phyloP scores from a whole-genome alignment of 129 eudicot species.

The Helichrysum umbraculigerum region DNA sequence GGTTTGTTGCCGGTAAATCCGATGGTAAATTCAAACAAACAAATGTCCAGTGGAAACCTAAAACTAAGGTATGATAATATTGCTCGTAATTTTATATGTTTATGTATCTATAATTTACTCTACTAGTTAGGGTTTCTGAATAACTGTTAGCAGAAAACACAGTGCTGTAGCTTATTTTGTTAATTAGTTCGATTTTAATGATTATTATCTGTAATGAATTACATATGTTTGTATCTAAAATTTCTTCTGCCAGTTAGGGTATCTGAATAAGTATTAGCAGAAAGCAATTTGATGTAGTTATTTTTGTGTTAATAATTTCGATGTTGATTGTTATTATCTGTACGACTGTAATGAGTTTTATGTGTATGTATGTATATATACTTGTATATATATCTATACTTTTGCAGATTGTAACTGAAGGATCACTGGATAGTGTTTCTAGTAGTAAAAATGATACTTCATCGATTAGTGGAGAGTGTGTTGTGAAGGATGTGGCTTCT shows the following conservation, averaged over 20 bases:
- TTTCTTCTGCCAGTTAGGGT: too few relatives aligned
- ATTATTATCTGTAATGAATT: not conserved
- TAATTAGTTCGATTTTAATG: not conserved
- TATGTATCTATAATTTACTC: too few relatives aligned
- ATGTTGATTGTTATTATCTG: not conserved
- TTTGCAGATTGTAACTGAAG: slow-evolving; percentile 30
- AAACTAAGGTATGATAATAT: slow-evolving; percentile 11
- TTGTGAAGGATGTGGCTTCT: slow-evolving; percentile 12
- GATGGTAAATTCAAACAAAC: slow-evolving; percentile 8
- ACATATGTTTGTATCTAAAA: not conserved
- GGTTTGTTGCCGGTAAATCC: not conserved
- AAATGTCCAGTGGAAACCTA: not conserved
- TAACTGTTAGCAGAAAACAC: not conserved
- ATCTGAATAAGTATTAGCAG: too few relatives aligned
- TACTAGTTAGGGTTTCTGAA: not conserved
- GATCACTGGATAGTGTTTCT: slow-evolving; percentile 17
- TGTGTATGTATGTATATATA: not conserved
- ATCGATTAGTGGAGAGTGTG: not conserved
- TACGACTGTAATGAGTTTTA: not conserved
- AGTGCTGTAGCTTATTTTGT: not conserved
- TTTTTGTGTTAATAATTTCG: not conserved
- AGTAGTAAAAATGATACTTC: not conserved
- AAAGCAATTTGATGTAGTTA: not conserved
- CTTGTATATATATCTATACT: not conserved
- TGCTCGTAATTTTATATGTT: too few relatives aligned